phyloP scores from a whole-genome alignment of 208 protist genomes.

The Leishmania braziliensis region DNA sequence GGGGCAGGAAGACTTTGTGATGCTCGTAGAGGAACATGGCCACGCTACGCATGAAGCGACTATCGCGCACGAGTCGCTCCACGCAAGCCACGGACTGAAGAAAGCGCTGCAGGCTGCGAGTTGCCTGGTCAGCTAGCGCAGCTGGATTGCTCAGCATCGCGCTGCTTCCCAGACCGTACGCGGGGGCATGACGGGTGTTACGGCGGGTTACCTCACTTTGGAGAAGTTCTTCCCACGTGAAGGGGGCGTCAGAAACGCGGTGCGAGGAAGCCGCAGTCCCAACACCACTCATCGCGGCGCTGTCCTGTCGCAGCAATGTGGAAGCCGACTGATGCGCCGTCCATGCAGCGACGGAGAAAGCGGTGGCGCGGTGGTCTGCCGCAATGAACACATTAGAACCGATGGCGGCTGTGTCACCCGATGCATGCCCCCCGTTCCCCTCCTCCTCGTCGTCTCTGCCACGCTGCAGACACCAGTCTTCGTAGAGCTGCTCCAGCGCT shows the following conservation, averaged over 20 bases:
- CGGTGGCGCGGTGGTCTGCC: constrained; percentile 61
- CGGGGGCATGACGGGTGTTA: constrained; percentile 15
- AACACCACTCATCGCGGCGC: not conserved
- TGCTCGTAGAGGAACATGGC: constrained; percentile 70
- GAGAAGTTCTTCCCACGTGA: constrained; percentile 71
- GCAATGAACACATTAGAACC: constrained; percentile 56
- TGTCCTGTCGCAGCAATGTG: not conserved
- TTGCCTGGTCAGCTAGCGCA: constrained; percentile 46
- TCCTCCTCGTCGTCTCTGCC: constrained; percentile 10
- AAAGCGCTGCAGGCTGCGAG: constrained; percentile 64
- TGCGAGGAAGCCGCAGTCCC: not conserved
- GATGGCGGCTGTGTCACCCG: constrained; percentile 1
- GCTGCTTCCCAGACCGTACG: not conserved
- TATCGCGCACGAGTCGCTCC: constrained; percentile 63
- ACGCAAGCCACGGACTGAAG: constrained; percentile 56
- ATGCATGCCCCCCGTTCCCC: not conserved
- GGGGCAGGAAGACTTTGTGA: constrained; percentile 70
- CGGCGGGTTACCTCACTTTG: constrained; percentile 23
- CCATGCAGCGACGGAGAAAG: constrained; percentile 61
- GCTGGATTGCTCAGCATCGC: constrained; percentile 16
- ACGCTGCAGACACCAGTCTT: constrained; percentile 37
- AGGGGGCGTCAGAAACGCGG: constrained; percentile 36
- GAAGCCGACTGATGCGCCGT: constrained; percentile 15
- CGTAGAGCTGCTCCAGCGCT: constrained; percentile 70
- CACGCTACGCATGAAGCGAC: constrained; percentile 53